phyloP scores from a whole-genome alignment of 257 asterid species.

The Lavandula angustifolia region DNA sequence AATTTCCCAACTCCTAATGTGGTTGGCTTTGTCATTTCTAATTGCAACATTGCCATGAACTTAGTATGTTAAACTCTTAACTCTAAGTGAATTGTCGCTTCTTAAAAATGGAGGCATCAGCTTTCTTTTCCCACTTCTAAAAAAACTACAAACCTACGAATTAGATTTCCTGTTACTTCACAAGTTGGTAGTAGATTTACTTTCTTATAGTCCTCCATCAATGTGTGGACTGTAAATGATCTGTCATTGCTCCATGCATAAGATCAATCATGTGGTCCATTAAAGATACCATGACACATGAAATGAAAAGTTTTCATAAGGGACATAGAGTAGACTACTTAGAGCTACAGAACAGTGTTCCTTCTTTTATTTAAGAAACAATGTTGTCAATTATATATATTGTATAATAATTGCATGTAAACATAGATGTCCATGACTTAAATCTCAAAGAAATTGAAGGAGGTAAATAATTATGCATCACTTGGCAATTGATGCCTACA shows the following conservation, averaged over 20 bases:
- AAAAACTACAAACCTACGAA: not conserved
- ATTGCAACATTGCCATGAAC: not conserved
- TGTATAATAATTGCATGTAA: not conserved
- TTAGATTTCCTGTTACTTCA: slow-evolving; percentile 3
- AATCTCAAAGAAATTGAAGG: not conserved
- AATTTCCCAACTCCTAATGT: not conserved
- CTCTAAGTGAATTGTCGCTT: not conserved
- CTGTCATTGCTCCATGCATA: slow-evolving; percentile 1
- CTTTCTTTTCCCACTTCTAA: not conserved
- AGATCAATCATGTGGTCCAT: not conserved
- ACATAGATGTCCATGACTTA: not conserved
- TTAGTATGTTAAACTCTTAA: not conserved
- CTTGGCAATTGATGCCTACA: not conserved
- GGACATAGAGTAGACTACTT: not conserved
- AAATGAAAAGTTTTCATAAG: not conserved
- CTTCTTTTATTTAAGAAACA: not conserved
- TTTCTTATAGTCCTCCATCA: not conserved
- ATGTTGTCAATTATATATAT: not conserved
- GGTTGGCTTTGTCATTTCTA: not conserved
- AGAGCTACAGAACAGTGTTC: too few relatives aligned
- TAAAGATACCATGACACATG: too few relatives aligned
- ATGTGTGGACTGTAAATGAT: slow-evolving; percentile 20
- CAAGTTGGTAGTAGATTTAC: not conserved
- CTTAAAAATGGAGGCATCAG: not conserved
- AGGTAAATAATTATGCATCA: not conserved